phyloP scores from a whole-genome alignment of 2,329 filamentous ascomycete species.

The Gnomoniopsis smithogilvyi region DNA sequence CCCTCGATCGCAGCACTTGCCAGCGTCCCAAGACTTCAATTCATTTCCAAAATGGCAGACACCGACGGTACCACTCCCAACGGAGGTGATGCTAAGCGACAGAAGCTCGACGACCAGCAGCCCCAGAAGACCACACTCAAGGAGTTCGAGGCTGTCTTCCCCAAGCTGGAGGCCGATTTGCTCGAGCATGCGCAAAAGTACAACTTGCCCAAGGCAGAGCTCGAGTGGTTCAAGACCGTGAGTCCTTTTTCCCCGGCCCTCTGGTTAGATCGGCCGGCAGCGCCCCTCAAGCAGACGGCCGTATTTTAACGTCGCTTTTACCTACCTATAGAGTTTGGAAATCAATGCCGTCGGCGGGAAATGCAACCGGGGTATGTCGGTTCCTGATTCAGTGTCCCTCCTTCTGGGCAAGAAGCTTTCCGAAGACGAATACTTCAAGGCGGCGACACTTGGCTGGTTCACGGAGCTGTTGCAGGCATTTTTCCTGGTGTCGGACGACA shows the following conservation, averaged over 20 bases:
- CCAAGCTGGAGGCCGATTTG: conserved; percentile 78
- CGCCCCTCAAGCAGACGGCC: not conserved
- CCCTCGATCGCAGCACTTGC: not conserved
- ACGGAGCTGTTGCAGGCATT: conserved; percentile 98
- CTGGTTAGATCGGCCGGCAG: conserved; percentile 13
- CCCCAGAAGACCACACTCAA: conserved; percentile 72
- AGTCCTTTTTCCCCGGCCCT: conserved; percentile 22
- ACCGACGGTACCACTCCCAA: not conserved
- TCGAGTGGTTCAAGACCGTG: conserved; percentile 86
- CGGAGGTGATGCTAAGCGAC: conserved; percentile 6
- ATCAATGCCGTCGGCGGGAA: conserved; percentile 91
- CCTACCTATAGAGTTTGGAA: conserved; percentile 63
- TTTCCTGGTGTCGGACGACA: conserved; percentile 97
- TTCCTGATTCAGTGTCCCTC: conserved; percentile 83
- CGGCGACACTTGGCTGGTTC: conserved; percentile 91
- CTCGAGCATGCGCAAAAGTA: conserved; percentile 76
- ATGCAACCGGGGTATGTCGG: conserved; percentile 98
- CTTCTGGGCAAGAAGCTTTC: conserved; percentile 69
- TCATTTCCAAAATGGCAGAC: conserved; percentile 2
- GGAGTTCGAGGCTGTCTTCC: conserved; percentile 89
- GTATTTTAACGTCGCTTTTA: conserved; percentile 14
- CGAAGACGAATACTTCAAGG: conserved; percentile 81
- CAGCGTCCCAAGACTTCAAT: not conserved
- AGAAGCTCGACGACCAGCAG: conserved; percentile 47
- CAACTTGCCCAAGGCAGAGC: conserved; percentile 75